A percentile compares a stretch with the other conserved stretches of the same genome.
These are phyloP conservation scores for Fusarium agapanthi DNA, from an alignment of 2,329 filamentous ascomycete species.

Conservation along the genomic window DNA sequence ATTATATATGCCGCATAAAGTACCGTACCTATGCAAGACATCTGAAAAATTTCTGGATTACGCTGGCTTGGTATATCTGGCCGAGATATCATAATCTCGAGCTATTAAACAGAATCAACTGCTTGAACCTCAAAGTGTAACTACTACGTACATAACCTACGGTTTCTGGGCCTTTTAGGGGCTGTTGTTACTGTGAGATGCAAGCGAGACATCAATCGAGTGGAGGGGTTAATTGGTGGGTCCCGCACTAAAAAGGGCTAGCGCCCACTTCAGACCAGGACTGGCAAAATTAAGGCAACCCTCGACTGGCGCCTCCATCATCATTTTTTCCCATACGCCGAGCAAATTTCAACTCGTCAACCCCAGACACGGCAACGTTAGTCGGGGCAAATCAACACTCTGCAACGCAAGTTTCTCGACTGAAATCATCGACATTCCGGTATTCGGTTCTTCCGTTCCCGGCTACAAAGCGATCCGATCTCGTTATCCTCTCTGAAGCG, in stretches of 20 bases:
- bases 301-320: slow-evolving; percentile 49
- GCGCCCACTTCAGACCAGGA: slow-evolving; percentile 52
- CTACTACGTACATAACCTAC: not conserved
- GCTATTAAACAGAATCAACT: not conserved
- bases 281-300: slow-evolving; percentile 56
- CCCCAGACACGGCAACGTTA: slow-evolving; percentile 53
- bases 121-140: not conserved
- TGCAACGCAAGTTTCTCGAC: slow-evolving; percentile 34
- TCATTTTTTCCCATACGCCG: slow-evolving; percentile 51
- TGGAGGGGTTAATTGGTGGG: slow-evolving; percentile 23
- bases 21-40: not conserved
- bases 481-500: slow-evolving; percentile 23
- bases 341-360: slow-evolving; percentile 56
- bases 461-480: slow-evolving; percentile 15
- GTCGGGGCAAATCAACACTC: slow-evolving; percentile 48
- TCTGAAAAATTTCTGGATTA: no score
- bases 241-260: slow-evolving; percentile 44
- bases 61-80: not conserved
- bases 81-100: not conserved
- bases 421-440: slow-evolving; percentile 9
- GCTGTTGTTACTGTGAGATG: slow-evolving; percentile 5
- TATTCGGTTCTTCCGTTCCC: slow-evolving; percentile 1
- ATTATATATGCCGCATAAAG: not conserved
- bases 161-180: not conserved
- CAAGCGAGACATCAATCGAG: slow-evolving; percentile 35